Conservation (phyloP, 2,329 filamentous ascomycete species). For the Xylariaceae sp. region DNA sequence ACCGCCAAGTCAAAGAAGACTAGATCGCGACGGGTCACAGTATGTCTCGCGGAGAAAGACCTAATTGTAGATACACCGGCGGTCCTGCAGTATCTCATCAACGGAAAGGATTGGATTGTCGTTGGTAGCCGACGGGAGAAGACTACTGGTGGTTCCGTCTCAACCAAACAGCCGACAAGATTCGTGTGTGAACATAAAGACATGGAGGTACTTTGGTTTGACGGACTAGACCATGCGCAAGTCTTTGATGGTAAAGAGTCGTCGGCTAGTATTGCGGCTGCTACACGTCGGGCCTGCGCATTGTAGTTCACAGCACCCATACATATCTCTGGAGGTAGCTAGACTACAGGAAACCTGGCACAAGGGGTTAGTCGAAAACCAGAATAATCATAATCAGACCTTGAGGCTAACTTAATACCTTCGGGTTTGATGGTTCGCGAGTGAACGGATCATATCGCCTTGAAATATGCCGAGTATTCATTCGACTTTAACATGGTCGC, state of each 20-base stretch:
- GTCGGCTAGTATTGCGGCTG: constrained; percentile 26
- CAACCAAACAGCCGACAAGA: constrained; percentile 23
- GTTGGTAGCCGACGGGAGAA: constrained; percentile 10
- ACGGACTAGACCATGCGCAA: constrained; percentile 59
- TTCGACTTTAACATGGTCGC: constrained; percentile 35
- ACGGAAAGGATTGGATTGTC: constrained; percentile 31
- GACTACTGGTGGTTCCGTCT: constrained; percentile 23
- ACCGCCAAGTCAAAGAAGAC: constrained; percentile 6
- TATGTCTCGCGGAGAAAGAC: constrained; percentile 55
- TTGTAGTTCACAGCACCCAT: background rate
- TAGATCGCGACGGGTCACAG: constrained; percentile 40
- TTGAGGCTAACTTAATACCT: constrained; percentile 6
- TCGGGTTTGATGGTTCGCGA: constrained; percentile 5
- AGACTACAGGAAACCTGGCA: background rate
- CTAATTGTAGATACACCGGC: constrained; percentile 58
- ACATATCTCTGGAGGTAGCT: constrained; percentile 1
- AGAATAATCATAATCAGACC: constrained; percentile 3
- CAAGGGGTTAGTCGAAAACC: background rate
- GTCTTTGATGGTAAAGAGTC: constrained; percentile 43
- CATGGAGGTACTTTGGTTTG: constrained; percentile 56
- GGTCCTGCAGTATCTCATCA: constrained; percentile 53
- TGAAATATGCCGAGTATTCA: constrained; percentile 20
- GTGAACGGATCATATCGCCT: constrained; percentile 1
- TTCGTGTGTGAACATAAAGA: constrained; percentile 31
- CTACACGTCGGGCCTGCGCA: constrained; percentile 29